phyloP scores from a whole-genome alignment of 129 eudicot genomes.

The Flaveria sonorensis region DNA sequence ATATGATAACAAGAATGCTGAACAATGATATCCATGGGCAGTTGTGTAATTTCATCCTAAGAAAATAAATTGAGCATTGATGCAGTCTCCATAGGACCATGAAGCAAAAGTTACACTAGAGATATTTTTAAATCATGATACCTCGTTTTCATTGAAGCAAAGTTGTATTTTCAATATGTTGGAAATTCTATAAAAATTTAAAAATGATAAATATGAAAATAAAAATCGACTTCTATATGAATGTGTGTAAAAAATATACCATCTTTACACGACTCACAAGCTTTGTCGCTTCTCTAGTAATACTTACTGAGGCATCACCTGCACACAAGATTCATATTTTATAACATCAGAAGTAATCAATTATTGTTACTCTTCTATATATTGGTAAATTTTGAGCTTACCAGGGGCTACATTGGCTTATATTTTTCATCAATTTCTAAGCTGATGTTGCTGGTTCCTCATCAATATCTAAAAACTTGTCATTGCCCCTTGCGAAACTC shows the following conservation, averaged over 20 bases:
- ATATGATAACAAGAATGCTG: not conserved
- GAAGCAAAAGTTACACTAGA: not conserved
- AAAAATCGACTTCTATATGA: not conserved
- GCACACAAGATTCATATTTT: conserved; percentile 13
- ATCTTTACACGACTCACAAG: conserved; percentile 11
- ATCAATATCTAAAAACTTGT: conserved; percentile 12
- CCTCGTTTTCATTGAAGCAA: not conserved
- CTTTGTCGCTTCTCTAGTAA: conserved; percentile 20
- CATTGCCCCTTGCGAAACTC: conserved; percentile 21
- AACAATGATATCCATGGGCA: not conserved
- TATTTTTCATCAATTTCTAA: conserved; percentile 50
- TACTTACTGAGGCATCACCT: conserved; percentile 18
- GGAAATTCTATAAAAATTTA: not conserved
- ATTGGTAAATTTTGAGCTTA: conserved; percentile 19
- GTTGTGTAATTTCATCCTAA: not conserved
- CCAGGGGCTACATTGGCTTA: conserved; percentile 20
- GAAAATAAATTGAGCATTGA: not conserved
- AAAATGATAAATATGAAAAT: not conserved
- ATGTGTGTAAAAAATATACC: conserved; percentile 20
- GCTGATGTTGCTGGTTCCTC: conserved; percentile 12
- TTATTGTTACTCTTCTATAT: conserved; percentile 1
- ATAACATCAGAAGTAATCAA: not conserved
- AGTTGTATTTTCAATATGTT: conserved; percentile 8
- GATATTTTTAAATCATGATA: not conserved
- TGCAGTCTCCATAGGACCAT: not conserved